phyloP scores from a whole-genome alignment of 2,329 filamentous ascomycete species.

The Diaporthe ampelina region DNA sequence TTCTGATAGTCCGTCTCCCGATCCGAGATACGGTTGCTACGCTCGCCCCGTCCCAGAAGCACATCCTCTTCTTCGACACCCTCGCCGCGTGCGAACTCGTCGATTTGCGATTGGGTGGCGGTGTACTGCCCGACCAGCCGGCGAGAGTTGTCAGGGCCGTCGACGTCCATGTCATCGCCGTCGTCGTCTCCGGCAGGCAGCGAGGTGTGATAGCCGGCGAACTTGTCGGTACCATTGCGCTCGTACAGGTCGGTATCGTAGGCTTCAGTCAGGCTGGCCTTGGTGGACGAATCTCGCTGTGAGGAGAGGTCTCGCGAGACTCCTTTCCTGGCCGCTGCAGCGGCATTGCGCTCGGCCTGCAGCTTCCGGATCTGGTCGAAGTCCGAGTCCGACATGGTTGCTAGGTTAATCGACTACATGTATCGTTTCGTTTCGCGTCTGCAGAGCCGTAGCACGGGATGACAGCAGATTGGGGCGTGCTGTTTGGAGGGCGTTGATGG shows the following conservation, averaged over 20 bases:
- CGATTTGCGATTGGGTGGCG: slow-evolving; percentile 89
- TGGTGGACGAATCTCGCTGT: slow-evolving; percentile 89
- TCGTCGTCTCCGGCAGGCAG: slow-evolving; percentile 86
- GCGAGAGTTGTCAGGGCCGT: slow-evolving; percentile 78
- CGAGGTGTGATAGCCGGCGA: slow-evolving; percentile 90
- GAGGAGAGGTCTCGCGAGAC: slow-evolving; percentile 80
- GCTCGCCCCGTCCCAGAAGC: slow-evolving; percentile 84
- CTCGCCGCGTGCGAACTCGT: slow-evolving; percentile 88
- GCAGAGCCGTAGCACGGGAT: neutral
- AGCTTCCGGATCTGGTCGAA: slow-evolving; percentile 90
- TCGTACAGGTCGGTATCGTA: slow-evolving; percentile 93
- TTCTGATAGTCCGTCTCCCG: slow-evolving; percentile 99
- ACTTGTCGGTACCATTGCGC: slow-evolving; percentile 82
- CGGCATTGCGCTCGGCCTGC: slow-evolving; percentile 92
- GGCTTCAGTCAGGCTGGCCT: slow-evolving; percentile 90
- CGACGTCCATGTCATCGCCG: slow-evolving; percentile 83
- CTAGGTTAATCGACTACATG: slow-evolving; percentile 41
- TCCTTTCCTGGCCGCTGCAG: slow-evolving; percentile 83
- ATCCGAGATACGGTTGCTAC: slow-evolving; percentile 90
- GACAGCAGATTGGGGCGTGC: neutral
- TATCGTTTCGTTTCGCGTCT: slow-evolving; percentile 26
- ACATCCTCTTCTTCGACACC: slow-evolving; percentile 95
- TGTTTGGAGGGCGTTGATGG: neutral
- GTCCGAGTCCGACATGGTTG: slow-evolving; percentile 81
- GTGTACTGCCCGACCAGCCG: slow-evolving; percentile 96